Evolutionary conservation across 2,329 filamentous ascomycete genomes (phyloP).

Genomic region (Scedosporium aurantiacum): DNA sequence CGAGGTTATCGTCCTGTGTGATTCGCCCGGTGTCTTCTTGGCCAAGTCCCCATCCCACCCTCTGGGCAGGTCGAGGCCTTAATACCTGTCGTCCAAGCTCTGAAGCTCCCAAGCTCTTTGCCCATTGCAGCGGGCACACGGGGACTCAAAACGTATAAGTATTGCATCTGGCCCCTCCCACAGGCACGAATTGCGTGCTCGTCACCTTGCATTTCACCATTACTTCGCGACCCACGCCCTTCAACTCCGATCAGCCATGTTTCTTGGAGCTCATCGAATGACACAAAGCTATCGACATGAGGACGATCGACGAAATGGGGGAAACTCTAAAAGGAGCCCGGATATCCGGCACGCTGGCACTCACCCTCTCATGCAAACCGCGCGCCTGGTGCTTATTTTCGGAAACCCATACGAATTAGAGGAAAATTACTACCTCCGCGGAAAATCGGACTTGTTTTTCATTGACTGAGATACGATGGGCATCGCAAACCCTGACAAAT

Average conservation of each 20-base stretch:
- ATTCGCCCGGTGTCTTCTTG: neutral
- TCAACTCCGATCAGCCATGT: constrained; percentile 1
- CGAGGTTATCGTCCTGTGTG: neutral
- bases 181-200: neutral
- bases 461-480: neutral
- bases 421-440: neutral
- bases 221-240: neutral
- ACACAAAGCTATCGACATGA: neutral
- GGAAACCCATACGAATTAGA: neutral
- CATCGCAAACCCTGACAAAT: neutral
- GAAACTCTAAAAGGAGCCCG: neutral
- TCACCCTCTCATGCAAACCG: neutral
- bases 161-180: neutral
- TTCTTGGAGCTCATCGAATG: neutral
- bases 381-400: neutral
- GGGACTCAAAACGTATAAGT: neutral
- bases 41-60: neutral
- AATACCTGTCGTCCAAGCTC: neutral
- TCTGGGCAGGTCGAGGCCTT: neutral
- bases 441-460: neutral
- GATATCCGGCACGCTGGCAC: constrained; percentile 1
- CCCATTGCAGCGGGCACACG: neutral
- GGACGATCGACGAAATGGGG: neutral
- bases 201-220: neutral
- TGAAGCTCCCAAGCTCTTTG: neutral